phyloP scores from a whole-genome alignment of 306 rosid species.

The Inga laurina region DNA sequence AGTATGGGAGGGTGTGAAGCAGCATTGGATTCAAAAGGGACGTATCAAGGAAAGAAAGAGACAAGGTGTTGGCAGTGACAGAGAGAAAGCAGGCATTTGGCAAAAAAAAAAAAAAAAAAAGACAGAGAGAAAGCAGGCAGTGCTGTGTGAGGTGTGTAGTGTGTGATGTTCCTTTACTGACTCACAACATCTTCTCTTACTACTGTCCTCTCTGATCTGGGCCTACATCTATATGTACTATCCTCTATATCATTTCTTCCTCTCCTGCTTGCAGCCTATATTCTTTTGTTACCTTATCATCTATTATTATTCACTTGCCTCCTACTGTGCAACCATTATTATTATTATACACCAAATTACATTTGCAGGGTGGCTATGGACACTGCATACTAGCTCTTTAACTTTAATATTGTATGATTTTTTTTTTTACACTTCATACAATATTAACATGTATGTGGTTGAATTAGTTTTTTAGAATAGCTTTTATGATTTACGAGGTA shows the following conservation, averaged over 20 bases:
- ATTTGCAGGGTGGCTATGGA: background rate
- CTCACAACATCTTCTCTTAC: background rate
- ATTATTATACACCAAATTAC: background rate
- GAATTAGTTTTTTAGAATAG: too few relatives aligned
- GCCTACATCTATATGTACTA: background rate
- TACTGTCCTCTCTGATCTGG: slow-evolving; percentile 9
- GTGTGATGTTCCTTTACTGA: slow-evolving; percentile 27
- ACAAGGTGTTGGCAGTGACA: slow-evolving; percentile 56
- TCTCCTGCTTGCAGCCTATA: slow-evolving; percentile 3
- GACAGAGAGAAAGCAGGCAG: slow-evolving; percentile 35
- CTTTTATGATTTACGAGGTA: too few relatives aligned
- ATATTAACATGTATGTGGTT: too few relatives aligned
- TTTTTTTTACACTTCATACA: background rate
- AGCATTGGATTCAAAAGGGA: slow-evolving; percentile 51
- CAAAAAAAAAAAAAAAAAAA: too few relatives aligned
- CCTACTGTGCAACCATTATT: background rate
- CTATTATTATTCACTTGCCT: background rate
- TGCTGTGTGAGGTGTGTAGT: slow-evolving; percentile 33
- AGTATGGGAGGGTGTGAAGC: background rate
- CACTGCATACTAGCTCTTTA: background rate
- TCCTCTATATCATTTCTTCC: slow-evolving; percentile 19
- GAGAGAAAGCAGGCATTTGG: slow-evolving; percentile 18
- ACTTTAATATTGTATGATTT: background rate
- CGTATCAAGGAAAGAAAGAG: slow-evolving; percentile 56
- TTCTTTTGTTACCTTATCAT: background rate